Percentiles rank a stretch among this genome's conserved stretches.
Conservation (phyloP, 805 yeast species). For the Nakazawaea laoshanensis region DNA sequence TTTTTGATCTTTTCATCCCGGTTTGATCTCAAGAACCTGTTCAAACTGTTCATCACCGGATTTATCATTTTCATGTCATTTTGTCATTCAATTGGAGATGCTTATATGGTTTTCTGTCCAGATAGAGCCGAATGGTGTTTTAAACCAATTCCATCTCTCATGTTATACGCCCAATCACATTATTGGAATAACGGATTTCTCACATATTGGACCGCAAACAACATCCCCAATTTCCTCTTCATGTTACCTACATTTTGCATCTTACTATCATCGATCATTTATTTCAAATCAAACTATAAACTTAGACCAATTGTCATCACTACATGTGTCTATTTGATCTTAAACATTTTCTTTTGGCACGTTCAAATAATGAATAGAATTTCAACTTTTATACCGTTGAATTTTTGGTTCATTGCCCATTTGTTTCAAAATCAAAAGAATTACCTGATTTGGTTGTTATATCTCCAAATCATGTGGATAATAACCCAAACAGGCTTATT, state of each 20-base stretch:
- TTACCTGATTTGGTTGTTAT: slow-evolving; percentile 15
- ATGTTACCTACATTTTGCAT: slow-evolving; percentile 60
- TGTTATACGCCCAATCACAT: slow-evolving; percentile 60
- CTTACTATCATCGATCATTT: slow-evolving; percentile 29
- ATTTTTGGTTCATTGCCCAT: slow-evolving; percentile 62
- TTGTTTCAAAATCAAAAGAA: slow-evolving; percentile 12
- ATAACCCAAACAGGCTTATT: slow-evolving; percentile 63
- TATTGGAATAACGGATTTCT: slow-evolving; percentile 87
- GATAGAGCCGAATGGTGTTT: slow-evolving; percentile 75
- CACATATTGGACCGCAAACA: slow-evolving; percentile 72
- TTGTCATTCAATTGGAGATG: slow-evolving; percentile 36
- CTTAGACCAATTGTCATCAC: slow-evolving; percentile 32
- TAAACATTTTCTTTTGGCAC: slow-evolving; percentile 61
- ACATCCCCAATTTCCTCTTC: slow-evolving; percentile 75
- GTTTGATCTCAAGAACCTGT: slow-evolving; percentile 12
- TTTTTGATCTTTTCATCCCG: slow-evolving; percentile 19
- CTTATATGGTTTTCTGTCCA: slow-evolving; percentile 60
- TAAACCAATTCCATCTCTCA: slow-evolving; percentile 46
- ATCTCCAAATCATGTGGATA: slow-evolving; percentile 55
- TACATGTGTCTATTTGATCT: slow-evolving; percentile 33
- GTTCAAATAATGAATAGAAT: slow-evolving; percentile 82
- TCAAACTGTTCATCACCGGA: slow-evolving; percentile 44
- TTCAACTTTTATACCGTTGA: slow-evolving; percentile 67
- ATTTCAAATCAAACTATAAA: slow-evolving; percentile 23
- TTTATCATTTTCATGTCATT: slow-evolving; percentile 37